Evolutionary conservation across 441 rosid genomes (phyloP).

Genomic region (Lepidium campestre): DNA sequence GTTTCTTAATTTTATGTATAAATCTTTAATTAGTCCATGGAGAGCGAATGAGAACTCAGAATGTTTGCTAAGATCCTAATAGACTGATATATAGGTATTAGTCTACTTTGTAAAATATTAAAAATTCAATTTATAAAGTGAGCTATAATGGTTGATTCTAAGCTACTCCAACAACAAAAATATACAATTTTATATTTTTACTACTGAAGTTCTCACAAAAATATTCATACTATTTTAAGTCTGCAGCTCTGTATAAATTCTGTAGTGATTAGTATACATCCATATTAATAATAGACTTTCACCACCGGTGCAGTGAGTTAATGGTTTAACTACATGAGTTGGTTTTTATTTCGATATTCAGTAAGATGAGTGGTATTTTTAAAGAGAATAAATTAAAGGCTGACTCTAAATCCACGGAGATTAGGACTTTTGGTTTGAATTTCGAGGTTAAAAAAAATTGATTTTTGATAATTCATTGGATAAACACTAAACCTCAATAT

Average conservation of each 20-base stretch:
- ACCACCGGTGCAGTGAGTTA: too few relatives aligned
- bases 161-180: conserved; percentile 2
- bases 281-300: too few relatives aligned
- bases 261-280: not conserved
- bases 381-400: too few relatives aligned
- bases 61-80: not conserved
- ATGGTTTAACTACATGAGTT: too few relatives aligned
- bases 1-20: not conserved
- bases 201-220: not conserved
- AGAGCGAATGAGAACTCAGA: not conserved
- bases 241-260: not conserved
- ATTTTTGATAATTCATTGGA: not conserved
- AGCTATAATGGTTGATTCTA: not conserved
- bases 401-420: too few relatives aligned
- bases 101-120: not conserved
- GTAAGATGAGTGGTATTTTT: too few relatives aligned
- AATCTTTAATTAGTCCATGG: not conserved
- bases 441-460: too few relatives aligned
- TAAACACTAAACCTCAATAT: not conserved
- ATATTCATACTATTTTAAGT: not conserved
- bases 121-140: not conserved
- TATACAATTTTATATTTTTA: not conserved
- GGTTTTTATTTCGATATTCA: too few relatives aligned
- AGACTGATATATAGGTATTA: not conserved
- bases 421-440: too few relatives aligned